Evolutionary conservation across 257 asterid genomes (phyloP).

Genomic region (Scutellaria galericulata): DNA sequence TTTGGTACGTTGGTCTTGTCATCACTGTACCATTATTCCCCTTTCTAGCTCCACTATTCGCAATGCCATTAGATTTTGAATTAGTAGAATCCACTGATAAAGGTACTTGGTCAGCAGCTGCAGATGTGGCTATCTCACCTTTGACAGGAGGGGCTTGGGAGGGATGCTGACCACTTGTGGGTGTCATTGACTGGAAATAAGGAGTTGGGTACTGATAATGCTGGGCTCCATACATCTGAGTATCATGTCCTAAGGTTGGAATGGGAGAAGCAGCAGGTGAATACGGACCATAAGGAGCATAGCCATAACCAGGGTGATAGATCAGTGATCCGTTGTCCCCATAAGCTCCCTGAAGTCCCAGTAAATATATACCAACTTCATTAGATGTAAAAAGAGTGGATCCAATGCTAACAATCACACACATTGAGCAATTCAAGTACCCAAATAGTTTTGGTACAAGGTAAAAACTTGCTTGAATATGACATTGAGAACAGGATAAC

Average conservation of each 20-base stretch:
- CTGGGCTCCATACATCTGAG: conserved; percentile 73
- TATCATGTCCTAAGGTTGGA: conserved; percentile 71
- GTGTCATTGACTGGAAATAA: conserved; percentile 60
- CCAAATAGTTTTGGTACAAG: neutral
- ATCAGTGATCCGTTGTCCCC: conserved; percentile 70
- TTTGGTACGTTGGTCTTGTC: conserved; percentile 43
- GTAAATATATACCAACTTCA: neutral
- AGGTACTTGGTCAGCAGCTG: conserved; percentile 56
- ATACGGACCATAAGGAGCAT: conserved; percentile 64
- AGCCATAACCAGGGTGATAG: conserved; percentile 70
- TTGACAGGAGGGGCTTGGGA: conserved; percentile 47
- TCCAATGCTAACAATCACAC: no score
- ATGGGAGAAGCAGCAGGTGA: conserved; percentile 69
- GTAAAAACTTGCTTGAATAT: neutral
- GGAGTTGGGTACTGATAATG: conserved; percentile 72
- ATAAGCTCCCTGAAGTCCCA: conserved; percentile 56
- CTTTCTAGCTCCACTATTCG: conserved; percentile 55
- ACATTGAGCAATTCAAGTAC: neutral
- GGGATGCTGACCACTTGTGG: conserved; percentile 47
- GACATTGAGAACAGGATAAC: conserved; percentile 18
- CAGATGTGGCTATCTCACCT: conserved; percentile 57
- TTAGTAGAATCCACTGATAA: conserved; percentile 57
- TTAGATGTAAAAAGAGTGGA: neutral
- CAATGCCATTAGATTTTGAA: conserved; percentile 54
- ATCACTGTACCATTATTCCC: conserved; percentile 46